Evolutionary conservation across 2,329 filamentous ascomycete genomes (phyloP), one percentile per base, ranked within the genome.

Genomic region (Exophiala xenobiotica): DNA sequence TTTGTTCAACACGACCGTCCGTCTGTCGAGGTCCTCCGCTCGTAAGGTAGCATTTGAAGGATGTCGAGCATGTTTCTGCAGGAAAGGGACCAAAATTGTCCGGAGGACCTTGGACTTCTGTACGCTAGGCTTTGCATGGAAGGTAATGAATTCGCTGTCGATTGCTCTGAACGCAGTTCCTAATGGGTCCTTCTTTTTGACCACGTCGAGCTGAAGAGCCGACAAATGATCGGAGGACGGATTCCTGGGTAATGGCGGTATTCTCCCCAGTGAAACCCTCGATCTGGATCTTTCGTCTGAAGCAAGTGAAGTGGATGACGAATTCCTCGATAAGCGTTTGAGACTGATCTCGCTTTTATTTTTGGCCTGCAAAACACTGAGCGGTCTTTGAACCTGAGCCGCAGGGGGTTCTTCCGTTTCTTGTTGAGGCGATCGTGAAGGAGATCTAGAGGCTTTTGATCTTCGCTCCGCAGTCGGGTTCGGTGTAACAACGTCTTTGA

Each of bases 21-120:
- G 80, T 27, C 87, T 81, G 63, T 96, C 90, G 38, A 96, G 70
- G 65, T 95, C 89, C 70, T 95, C 89, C 1, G 88, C 78, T n/a
- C 80, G 75, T 39, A 96, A 74, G 12, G 68, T 74, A 57, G 75
- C 76, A 61, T 82, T 86, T 6, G 87, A 89, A 1, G 81, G 72
- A 63, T 92, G 85, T 26, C 79, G 73, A 53, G 80, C 79, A 61
- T 90, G 85, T 45, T 80, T 83, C 51, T 82, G 79, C 37, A 96
- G 72, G 62, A 96, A 95, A 0, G 90, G 88, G 14, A 95, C 70
- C 3, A 96, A 76, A 1, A 80, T 77, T 6, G 78, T 78, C 27
- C 90, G 84, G 50, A 96, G 79, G 39, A 91, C 79, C 57, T 83
- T 85, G 57, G 89, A 87, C 65, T 90, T 90, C 60, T 90, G 75